Conservation (phyloP, 495 filamentous ascomycete species). For the Aspergillus incahuasiensis region DNA sequence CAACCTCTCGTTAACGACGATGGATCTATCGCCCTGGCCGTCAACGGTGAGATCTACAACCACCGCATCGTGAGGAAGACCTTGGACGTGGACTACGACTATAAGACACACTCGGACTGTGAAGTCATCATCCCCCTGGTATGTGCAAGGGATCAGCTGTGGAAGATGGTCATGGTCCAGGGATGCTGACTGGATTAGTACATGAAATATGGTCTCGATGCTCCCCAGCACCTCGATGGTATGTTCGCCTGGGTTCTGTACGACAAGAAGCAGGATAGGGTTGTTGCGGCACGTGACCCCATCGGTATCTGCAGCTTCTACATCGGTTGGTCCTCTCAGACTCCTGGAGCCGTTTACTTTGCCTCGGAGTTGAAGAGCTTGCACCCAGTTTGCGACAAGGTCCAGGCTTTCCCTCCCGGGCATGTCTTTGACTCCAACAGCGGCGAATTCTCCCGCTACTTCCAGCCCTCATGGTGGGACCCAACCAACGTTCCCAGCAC, state of each 20-base stretch:
- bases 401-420: constrained; percentile 89
- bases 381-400: constrained; percentile 90
- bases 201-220: constrained; percentile 83
- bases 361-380: constrained; percentile 95
- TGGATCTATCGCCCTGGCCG: constrained; percentile 79
- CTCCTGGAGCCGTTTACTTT: constrained; percentile 86
- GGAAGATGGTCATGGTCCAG: not conserved
- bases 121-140: constrained; percentile 98
- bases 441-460: constrained; percentile 76
- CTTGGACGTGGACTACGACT: constrained; percentile 75
- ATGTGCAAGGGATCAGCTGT: constrained; percentile 27
- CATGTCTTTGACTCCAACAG: constrained; percentile 94
- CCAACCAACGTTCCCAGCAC: constrained; percentile 67
- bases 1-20: constrained; percentile 93
- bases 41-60: constrained; percentile 99
- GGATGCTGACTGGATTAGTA: constrained; percentile 58
- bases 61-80: constrained; percentile 86
- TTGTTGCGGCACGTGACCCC: constrained; percentile 89
- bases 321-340: constrained; percentile 78
- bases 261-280: constrained; percentile 86
- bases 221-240: constrained; percentile 91
- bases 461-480: constrained; percentile 90
- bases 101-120: constrained; percentile 97
- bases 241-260: constrained; percentile 99
- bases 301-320: constrained; percentile 98